phyloP scores from a whole-genome alignment of 1,139 yeast species.

The Debaryomyces psychrophilus region DNA sequence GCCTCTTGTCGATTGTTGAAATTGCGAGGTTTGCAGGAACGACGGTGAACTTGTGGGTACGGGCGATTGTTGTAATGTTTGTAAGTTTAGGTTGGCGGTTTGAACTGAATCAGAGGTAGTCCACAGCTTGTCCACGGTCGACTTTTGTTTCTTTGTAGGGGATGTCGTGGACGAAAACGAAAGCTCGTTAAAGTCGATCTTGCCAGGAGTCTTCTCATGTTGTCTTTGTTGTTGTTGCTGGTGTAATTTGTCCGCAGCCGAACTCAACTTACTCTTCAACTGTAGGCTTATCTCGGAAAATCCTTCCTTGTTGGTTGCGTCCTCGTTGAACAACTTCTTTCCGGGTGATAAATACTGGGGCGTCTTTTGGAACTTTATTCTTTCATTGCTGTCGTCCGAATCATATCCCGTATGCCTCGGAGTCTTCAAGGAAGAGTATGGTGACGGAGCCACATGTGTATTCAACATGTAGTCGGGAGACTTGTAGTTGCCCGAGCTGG shows the following conservation, averaged over 20 bases:
- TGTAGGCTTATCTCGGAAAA: conserved; percentile 44
- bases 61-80: conserved; percentile 42
- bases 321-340: conserved; percentile 31
- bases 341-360: conserved; percentile 50
- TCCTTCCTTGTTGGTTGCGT: conserved; percentile 29
- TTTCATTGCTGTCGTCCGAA: conserved; percentile 25
- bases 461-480: conserved; percentile 38
- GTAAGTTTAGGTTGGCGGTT: conserved; percentile 41
- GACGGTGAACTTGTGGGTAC: conserved; percentile 20
- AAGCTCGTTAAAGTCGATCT: conserved; percentile 37
- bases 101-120: conserved; percentile 27
- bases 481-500: conserved; percentile 32
- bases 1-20: conserved; percentile 15
- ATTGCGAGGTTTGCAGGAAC: conserved; percentile 13
- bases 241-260: conserved; percentile 46
- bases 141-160: conserved; percentile 31
- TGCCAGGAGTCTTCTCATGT: conserved; percentile 21
- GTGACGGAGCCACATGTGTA: conserved; percentile 31
- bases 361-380: conserved; percentile 39
- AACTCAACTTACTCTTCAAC: conserved; percentile 40
- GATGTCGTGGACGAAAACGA: conserved; percentile 34
- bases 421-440: conserved; percentile 38
- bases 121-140: conserved; percentile 20
- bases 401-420: conserved; percentile 39
- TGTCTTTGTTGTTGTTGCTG: conserved; percentile 20